phyloP scores from a whole-genome alignment of 2,329 filamentous ascomycete genomes.

The Paecilomyces formosus region DNA sequence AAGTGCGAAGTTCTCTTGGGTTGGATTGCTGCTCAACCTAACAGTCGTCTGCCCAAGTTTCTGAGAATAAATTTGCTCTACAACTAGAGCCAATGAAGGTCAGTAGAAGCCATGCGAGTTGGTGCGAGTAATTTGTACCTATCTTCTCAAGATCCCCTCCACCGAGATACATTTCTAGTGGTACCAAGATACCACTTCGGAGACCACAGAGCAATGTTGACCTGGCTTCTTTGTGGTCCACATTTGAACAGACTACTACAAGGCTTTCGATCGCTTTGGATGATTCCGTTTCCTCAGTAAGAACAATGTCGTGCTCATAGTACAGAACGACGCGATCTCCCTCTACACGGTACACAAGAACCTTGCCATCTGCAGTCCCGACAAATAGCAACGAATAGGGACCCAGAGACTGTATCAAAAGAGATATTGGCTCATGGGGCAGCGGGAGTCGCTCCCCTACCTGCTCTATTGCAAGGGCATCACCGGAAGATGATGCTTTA shows the following conservation, averaged over 20 bases:
- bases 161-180: slow-evolving; percentile 23
- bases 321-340: slow-evolving; percentile 13
- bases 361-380: slow-evolving; percentile 30
- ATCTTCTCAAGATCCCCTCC: slow-evolving; percentile 14
- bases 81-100: slow-evolving; percentile 16
- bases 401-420: slow-evolving; percentile 23
- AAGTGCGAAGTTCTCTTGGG: slow-evolving; percentile 20
- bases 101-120: slow-evolving; percentile 1
- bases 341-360: slow-evolving; percentile 23
- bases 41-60: slow-evolving; percentile 31
- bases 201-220: slow-evolving; percentile 37
- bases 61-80: slow-evolving; percentile 21
- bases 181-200: slow-evolving; percentile 36
- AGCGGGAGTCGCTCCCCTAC: slow-evolving; percentile 16
- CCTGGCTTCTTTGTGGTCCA: slow-evolving; percentile 6
- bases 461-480: slow-evolving; percentile 12
- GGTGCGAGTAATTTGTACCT: slow-evolving; percentile 12
- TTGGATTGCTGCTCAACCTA: slow-evolving; percentile 20
- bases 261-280: slow-evolving; percentile 30
- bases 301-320: slow-evolving; percentile 15
- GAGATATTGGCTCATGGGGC: slow-evolving; percentile 28
- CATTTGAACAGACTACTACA: slow-evolving; percentile 16
- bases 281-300: slow-evolving; percentile 17
- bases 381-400: slow-evolving; percentile 26
- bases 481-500: slow-evolving; percentile 11